phyloP scores from a whole-genome alignment of 2,329 filamentous ascomycete genomes.

The Beauveria scarabaeidicola region DNA sequence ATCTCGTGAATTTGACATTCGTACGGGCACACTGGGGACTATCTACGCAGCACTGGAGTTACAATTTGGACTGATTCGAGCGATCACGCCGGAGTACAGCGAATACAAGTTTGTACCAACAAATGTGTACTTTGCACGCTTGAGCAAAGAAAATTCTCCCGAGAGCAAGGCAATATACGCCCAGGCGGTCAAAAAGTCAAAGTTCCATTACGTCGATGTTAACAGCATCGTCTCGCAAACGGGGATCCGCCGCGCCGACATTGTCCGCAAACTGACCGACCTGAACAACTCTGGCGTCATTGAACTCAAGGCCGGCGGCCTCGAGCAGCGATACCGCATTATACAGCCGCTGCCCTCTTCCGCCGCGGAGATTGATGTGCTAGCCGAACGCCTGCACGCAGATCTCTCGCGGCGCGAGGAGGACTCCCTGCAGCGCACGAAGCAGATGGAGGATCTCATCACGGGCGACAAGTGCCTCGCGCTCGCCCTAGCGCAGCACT shows the following conservation, averaged over 20 bases:
- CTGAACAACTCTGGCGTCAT: slow-evolving; percentile 42
- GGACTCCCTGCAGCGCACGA: slow-evolving; percentile 42
- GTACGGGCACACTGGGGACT: slow-evolving; percentile 37
- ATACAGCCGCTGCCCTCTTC: slow-evolving; percentile 36
- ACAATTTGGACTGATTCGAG: slow-evolving; percentile 46
- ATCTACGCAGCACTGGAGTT: slow-evolving; percentile 55
- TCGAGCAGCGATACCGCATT: slow-evolving; percentile 47
- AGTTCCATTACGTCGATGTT: slow-evolving; percentile 40
- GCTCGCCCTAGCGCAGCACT: slow-evolving; percentile 43
- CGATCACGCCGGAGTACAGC: slow-evolving; percentile 48
- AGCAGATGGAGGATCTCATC: slow-evolving; percentile 44
- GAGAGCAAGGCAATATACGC: slow-evolving; percentile 37
- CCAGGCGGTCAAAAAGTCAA: slow-evolving; percentile 31
- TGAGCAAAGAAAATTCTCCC: slow-evolving; percentile 29
- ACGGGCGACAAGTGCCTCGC: slow-evolving; percentile 45
- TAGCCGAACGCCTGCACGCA: slow-evolving; percentile 39
- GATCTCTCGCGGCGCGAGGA: slow-evolving; percentile 42
- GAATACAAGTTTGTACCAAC: slow-evolving; percentile 42
- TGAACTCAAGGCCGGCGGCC: slow-evolving; percentile 41
- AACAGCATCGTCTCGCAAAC: slow-evolving; percentile 25
- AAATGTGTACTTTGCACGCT: slow-evolving; percentile 21
- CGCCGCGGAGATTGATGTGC: slow-evolving; percentile 29
- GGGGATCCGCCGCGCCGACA: slow-evolving; percentile 32
- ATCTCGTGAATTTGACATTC: slow-evolving; percentile 44
- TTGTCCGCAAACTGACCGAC: slow-evolving; percentile 46